Conservation (phyloP, 192 early-diverging fungal species). For the Oehlia diaphana region DNA sequence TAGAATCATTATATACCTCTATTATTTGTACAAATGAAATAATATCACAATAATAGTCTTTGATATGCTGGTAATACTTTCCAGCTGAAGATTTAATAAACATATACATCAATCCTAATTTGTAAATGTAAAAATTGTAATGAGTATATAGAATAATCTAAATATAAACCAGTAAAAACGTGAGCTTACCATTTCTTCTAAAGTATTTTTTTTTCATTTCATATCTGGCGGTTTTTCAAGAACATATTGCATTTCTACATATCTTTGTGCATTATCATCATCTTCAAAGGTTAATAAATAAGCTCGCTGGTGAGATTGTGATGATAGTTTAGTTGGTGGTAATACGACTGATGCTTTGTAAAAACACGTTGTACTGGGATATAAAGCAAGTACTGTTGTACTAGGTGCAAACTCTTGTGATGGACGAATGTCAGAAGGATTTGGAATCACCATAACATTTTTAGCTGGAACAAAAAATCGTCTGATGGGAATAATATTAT, state of each 20-base stretch:
- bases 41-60: no score
- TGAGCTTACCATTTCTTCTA: no score
- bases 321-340: constrained; percentile 35
- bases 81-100: no score
- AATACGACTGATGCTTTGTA: constrained; percentile 52
- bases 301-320: neutral
- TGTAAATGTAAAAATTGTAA: no score
- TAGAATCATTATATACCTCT: no score
- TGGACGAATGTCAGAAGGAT: constrained; percentile 38
- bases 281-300: constrained; percentile 19
- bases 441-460: constrained; percentile 48
- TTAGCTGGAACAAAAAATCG: constrained; percentile 46
- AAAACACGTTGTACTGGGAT: constrained; percentile 59
- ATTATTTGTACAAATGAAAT: no score
- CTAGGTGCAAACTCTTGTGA: constrained; percentile 42
- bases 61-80: no score
- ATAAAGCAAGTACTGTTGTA: constrained; percentile 51
- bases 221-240: neutral
- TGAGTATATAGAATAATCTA: no score
- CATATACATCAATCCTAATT: no score
- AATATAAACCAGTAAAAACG: no score
- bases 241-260: constrained; percentile 3
- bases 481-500: constrained; percentile 32
- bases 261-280: constrained; percentile 18
- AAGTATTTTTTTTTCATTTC: neutral